Percentiles rank a stretch among this genome's conserved stretches.
phyloP scores from a whole-genome alignment of 495 filamentous ascomycete genomes.

The Articulospora tetracladia region DNA sequence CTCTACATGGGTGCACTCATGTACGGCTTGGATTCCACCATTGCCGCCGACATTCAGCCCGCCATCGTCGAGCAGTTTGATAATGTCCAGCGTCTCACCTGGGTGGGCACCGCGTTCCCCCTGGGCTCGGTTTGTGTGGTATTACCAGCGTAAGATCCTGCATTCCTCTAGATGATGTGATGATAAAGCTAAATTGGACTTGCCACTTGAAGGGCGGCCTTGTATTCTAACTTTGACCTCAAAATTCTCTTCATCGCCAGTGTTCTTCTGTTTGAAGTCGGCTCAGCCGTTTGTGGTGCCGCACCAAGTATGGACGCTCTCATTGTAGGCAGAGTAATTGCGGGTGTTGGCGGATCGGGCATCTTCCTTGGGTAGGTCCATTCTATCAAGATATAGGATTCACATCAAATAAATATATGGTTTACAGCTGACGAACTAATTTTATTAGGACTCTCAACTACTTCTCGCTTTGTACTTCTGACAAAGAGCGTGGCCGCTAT shows the following conservation, averaged over 20 bases:
- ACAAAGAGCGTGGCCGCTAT: slow-evolving; percentile 39
- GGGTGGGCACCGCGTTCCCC: slow-evolving; percentile 52
- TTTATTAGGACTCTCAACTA: slow-evolving; percentile 9
- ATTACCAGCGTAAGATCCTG: slow-evolving; percentile 24
- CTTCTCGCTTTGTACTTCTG: slow-evolving; percentile 29
- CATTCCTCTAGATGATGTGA: background rate
- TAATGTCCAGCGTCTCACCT: slow-evolving; percentile 48
- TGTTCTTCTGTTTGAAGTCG: slow-evolving; percentile 45
- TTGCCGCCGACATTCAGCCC: slow-evolving; percentile 54
- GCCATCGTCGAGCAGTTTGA: slow-evolving; percentile 44
- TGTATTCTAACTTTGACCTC: slow-evolving; percentile 43
- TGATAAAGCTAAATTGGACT: slow-evolving; percentile 43
- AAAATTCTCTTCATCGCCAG: slow-evolving; percentile 47
- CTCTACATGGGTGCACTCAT: background rate
- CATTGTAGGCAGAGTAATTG: slow-evolving; percentile 38
- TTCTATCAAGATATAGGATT: background rate
- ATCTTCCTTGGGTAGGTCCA: slow-evolving; percentile 40
- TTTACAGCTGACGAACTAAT: too few relatives aligned
- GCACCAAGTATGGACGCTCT: slow-evolving; percentile 44
- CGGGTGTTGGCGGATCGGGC: slow-evolving; percentile 40
- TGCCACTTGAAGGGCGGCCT: slow-evolving; percentile 38
- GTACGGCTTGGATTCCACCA: slow-evolving; percentile 49
- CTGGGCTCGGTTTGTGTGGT: slow-evolving; percentile 44
- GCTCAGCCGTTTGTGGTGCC: slow-evolving; percentile 49
- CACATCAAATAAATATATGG: too few relatives aligned